Percentiles rank a stretch among this genome's conserved stretches.
Conservation (phyloP, 2,329 filamentous ascomycete species). For the Colletotrichum magnum region DNA sequence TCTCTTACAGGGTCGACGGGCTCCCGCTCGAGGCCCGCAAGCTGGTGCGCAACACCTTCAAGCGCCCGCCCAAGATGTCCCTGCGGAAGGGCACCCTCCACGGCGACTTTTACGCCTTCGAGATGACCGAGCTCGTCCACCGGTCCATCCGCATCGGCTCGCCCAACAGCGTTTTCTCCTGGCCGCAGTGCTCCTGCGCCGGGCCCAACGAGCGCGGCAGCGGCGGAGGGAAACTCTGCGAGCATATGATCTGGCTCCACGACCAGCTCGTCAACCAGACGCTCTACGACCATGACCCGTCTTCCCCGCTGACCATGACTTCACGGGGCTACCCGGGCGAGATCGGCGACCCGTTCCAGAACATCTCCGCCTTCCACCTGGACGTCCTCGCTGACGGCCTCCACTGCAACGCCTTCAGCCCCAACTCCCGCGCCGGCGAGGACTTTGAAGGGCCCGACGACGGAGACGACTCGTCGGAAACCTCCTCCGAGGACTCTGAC, state of each 20-base stretch:
- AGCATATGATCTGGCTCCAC: slow-evolving; percentile 68
- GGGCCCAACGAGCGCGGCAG: slow-evolving; percentile 42
- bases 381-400: slow-evolving; percentile 66
- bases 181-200: slow-evolving; percentile 63
- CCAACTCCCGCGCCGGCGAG: slow-evolving; percentile 38
- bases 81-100: slow-evolving; percentile 65
- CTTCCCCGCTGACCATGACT: slow-evolving; percentile 58
- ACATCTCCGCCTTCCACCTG: slow-evolving; percentile 65
- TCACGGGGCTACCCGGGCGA: slow-evolving; percentile 59
- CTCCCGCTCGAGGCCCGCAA: slow-evolving; percentile 55
- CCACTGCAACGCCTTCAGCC: slow-evolving; percentile 60
- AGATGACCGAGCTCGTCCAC: slow-evolving; percentile 68
- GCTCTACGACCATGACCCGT: slow-evolving; percentile 55
- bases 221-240: slow-evolving; percentile 54
- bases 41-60: slow-evolving; percentile 60
- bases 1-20: slow-evolving; percentile 57
- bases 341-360: slow-evolving; percentile 63
- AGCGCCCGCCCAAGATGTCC: slow-evolving; percentile 63
- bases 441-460: slow-evolving; percentile 41
- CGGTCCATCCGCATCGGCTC: slow-evolving; percentile 65
- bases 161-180: slow-evolving; percentile 54
- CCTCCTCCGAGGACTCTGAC: slow-evolving; percentile 45
- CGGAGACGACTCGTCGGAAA: slow-evolving; percentile 43
- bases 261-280: slow-evolving; percentile 66
- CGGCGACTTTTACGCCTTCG: slow-evolving; percentile 66